Conservation (phyloP, 2,329 filamentous ascomycete genomes). For the Monilinia aucupariae region DNA sequence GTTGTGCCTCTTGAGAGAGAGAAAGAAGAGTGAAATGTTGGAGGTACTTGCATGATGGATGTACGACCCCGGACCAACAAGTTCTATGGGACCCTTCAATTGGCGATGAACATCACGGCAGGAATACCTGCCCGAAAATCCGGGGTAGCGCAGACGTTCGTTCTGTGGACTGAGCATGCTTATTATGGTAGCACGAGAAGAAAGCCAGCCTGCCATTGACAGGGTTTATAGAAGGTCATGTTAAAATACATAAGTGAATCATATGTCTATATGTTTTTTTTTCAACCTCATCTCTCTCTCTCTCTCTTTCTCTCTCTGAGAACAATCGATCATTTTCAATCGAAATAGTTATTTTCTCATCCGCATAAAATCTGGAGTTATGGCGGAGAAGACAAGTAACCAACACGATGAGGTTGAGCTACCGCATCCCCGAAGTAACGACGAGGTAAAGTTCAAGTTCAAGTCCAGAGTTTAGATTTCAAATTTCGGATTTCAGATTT, state of each 20-base stretch:
- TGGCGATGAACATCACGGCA: background rate
- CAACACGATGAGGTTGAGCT: slow-evolving; percentile 2
- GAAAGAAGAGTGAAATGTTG: background rate
- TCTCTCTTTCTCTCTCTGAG: background rate
- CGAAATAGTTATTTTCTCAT: background rate
- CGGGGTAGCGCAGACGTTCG: slow-evolving; percentile 10
- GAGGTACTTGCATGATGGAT: background rate
- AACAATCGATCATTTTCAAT: background rate
- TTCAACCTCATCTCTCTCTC: background rate
- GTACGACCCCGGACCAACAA: slow-evolving; percentile 6
- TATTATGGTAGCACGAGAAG: background rate
- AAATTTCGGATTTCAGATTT: no score
- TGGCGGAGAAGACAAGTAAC: slow-evolving; percentile 4
- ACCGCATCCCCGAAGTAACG: background rate
- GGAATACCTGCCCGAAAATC: slow-evolving; percentile 16
- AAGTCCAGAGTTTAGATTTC: no score
- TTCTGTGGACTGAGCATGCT: background rate
- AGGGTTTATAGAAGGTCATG: background rate
- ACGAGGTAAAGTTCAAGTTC: slow-evolving; percentile 18
- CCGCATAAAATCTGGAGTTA: background rate
- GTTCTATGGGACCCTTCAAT: slow-evolving; percentile 2
- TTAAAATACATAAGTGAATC: slow-evolving; percentile 9
- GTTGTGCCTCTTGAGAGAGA: no score
- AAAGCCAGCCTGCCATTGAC: slow-evolving; percentile 1
- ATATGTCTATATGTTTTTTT: slow-evolving; percentile 6